Evolutionary conservation across 306 rosid species (phyloP).

Genomic region (Medicago lupulina): DNA sequence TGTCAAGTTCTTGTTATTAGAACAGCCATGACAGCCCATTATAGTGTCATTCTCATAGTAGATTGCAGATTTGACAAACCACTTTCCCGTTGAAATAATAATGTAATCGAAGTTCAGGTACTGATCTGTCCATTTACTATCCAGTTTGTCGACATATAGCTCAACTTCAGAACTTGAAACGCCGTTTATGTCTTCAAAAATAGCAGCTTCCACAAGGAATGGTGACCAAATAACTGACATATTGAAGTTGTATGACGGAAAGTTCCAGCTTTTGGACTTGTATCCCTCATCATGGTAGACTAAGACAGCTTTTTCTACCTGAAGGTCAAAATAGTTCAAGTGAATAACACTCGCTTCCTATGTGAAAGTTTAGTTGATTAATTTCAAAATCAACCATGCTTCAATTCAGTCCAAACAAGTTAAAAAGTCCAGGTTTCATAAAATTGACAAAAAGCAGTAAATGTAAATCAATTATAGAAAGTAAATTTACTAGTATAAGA

Average conservation of each 20-base stretch:
- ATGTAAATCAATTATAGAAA: slow-evolving; percentile 14
- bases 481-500: neutral
- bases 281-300: slow-evolving; percentile 87
- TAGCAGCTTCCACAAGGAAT: slow-evolving; percentile 82
- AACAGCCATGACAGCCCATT: slow-evolving; percentile 85
- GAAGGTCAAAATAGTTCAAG: slow-evolving; percentile 44
- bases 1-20: slow-evolving; percentile 62
- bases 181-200: slow-evolving; percentile 87
- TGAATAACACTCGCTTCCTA: slow-evolving; percentile 30
- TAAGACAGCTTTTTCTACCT: slow-evolving; percentile 76
- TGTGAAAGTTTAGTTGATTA: slow-evolving; percentile 19
- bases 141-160: slow-evolving; percentile 77
- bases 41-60: slow-evolving; percentile 74
- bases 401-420: slow-evolving; percentile 18
- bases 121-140: slow-evolving; percentile 67
- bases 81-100: slow-evolving; percentile 88
- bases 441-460: slow-evolving; percentile 27
- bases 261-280: slow-evolving; percentile 78
- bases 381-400: slow-evolving; percentile 9
- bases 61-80: slow-evolving; percentile 91
- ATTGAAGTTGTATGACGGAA: slow-evolving; percentile 70
- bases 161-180: slow-evolving; percentile 90
- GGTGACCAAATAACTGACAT: slow-evolving; percentile 86
- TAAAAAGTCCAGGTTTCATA: slow-evolving; percentile 1
- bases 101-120: slow-evolving; percentile 68